Evolutionary conservation across 192 early-diverging fungal species (phyloP), one percentile per base, ranked within the genome.

Genomic region (Podochytrium sp.): DNA sequence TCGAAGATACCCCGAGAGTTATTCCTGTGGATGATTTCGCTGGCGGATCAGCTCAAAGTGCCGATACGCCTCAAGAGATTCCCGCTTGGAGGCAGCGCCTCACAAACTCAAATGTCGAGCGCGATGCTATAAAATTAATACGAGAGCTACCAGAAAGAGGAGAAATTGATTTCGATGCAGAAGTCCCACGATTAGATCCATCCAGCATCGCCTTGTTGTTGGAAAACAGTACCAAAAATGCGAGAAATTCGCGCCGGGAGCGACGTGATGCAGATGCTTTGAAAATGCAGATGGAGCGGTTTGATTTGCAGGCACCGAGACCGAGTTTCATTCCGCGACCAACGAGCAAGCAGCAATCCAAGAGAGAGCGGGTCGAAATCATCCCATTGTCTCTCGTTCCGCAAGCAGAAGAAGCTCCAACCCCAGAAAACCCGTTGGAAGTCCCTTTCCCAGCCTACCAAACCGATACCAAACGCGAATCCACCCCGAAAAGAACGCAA

Each of bases 301-400:
- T 47, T 42, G 41, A 65, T 30, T 25, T 32, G 6, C 63, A 65
- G 34, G 18, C n/a, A 35, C 37, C 50, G 1, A 20, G 37, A n/a
- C 66, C 12, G 7, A 68, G 66, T 30, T 68, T 68, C 27, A 68
- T 68, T 41, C 66, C 66, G 6, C 23, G 32, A 20, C 52, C 52
- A 18, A 37, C 38, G 4, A 27, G 29, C 50, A 68, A 53, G 33
- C 14, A 25, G 60, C 60, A 14, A 16, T 27, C 29, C 6, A 39
- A 61, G 59, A 14, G 39, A 68, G 49, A 51, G n/a, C 66, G 52
- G 18, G 52, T 68, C 34, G 66, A 68, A 66, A 68, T 68, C 32
- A 49, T 68, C 10, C 66, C 66, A 1, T 53, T 68, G 35, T 68
- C 66, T 30, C 37, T 68, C 25, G 66, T 68, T n/a, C 18, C n/a